phyloP scores from a whole-genome alignment of 1,284 basidiomycete species.

The Inonotus hispidus region DNA sequence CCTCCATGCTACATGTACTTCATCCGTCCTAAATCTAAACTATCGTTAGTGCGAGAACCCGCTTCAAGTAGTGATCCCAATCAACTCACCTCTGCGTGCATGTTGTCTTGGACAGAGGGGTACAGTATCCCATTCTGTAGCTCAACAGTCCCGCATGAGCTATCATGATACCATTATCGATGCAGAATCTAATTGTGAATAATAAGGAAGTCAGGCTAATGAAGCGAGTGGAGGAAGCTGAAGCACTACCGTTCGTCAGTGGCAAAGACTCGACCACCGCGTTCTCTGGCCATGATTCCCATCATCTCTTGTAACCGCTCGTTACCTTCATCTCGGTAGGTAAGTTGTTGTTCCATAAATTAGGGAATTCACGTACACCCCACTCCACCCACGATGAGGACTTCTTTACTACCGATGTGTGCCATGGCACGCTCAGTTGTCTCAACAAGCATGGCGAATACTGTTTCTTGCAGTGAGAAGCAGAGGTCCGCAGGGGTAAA shows the following conservation, averaged over 20 bases:
- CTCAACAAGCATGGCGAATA: conserved; percentile 98
- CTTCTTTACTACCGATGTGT: conserved; percentile 93
- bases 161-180: conserved; percentile 99
- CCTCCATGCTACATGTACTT: conserved; percentile 87
- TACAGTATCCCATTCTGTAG: conserved; percentile 88
- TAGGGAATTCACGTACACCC: conserved; percentile 71
- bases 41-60: neutral
- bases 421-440: conserved; percentile 99
- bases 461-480: conserved; percentile 95
- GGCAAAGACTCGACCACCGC: conserved; percentile 88
- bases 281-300: conserved; percentile 92
- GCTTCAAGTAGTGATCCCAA: conserved; percentile 4
- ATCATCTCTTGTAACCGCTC: conserved; percentile 96
- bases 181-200: conserved; percentile 75
- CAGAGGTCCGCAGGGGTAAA: conserved; percentile 95
- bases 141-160: conserved; percentile 94
- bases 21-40: conserved; percentile 82
- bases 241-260: conserved; percentile 84
- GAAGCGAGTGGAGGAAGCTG: conserved; percentile 3
- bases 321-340: conserved; percentile 58
- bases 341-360: conserved; percentile 5
- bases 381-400: conserved; percentile 96
- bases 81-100: conserved; percentile 79
- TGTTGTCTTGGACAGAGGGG: conserved; percentile 72
- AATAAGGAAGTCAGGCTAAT: conserved; percentile 2